Evolutionary conservation across 75 land plant genomes (phyloP).

Genomic region (Selaginella tamariscina): DNA sequence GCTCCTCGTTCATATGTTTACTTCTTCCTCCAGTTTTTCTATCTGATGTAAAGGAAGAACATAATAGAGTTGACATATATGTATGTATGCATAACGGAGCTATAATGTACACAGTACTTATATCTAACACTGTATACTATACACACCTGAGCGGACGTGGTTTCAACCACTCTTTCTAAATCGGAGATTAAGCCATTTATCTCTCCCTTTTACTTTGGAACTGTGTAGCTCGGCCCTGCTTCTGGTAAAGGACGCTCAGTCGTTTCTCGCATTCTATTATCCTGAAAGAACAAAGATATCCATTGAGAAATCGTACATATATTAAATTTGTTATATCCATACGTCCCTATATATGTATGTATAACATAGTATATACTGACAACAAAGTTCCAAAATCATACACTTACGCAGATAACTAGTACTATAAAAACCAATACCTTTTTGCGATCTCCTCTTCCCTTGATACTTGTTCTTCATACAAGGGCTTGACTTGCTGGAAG

Average conservation of each 20-base stretch:
- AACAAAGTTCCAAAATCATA: not conserved
- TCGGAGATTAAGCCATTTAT: constrained; percentile 90
- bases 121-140: too few relatives aligned
- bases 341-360: too few relatives aligned
- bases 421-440: constrained; percentile 39
- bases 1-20: constrained; percentile 48
- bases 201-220: constrained; percentile 70
- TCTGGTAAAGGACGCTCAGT: constrained; percentile 92
- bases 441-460: constrained; percentile 65
- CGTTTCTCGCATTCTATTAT: constrained; percentile 90
- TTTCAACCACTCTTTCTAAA: constrained; percentile 44
- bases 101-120: too few relatives aligned
- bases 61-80: not conserved
- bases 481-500: constrained; percentile 47
- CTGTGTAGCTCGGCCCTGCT: constrained; percentile 98
- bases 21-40: constrained; percentile 61
- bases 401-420: not conserved
- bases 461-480: constrained; percentile 40
- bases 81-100: too few relatives aligned
- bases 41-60: constrained; percentile 32
- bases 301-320: too few relatives aligned
- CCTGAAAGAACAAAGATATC: constrained; percentile 25
- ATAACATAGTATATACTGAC: too few relatives aligned
- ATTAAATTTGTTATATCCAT: too few relatives aligned
- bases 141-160: constrained; percentile 44